These are phyloP conservation scores for Podospora didyma DNA, from an alignment of 495 filamentous ascomycete species.

Conservation along the genomic window DNA sequence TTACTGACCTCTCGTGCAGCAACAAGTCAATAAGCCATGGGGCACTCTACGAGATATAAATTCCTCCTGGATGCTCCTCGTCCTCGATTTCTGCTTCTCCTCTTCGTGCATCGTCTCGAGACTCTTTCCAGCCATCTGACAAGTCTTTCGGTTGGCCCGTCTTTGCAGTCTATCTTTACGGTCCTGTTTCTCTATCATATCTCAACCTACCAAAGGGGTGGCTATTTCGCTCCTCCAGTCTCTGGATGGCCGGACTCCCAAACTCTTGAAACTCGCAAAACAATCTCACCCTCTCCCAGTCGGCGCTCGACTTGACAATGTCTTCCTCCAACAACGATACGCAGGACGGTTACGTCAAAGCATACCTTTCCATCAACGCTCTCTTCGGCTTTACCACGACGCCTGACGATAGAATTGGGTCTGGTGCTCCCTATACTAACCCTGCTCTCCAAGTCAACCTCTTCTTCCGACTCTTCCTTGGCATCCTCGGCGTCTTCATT, in stretches of 20 bases:
- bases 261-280: too few species aligned
- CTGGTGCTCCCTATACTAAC: slow-evolving; percentile 24
- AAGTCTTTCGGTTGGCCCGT: too few species aligned
- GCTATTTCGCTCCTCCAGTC: not conserved
- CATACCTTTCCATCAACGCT: not conserved
- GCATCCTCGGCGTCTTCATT: slow-evolving; percentile 53
- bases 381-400: slow-evolving; percentile 18
- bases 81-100: not conserved
- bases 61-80: not conserved
- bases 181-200: not conserved
- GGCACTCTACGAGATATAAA: too few species aligned
- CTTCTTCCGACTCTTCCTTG: slow-evolving; percentile 45
- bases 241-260: too few species aligned
- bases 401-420: slow-evolving; percentile 19
- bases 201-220: slow-evolving; percentile 4
- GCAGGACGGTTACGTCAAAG: not conserved
- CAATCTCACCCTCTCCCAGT: not conserved
- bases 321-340: not conserved
- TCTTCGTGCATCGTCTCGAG: not conserved
- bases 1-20: not conserved
- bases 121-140: not conserved
- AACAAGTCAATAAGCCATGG: too few species aligned
- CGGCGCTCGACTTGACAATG: not conserved
- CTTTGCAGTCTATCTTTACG: not conserved
- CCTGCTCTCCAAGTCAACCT: slow-evolving; percentile 35